Conservation (phyloP, 139 green algal genomes). For the Chlorokybus atmophyticus region DNA sequence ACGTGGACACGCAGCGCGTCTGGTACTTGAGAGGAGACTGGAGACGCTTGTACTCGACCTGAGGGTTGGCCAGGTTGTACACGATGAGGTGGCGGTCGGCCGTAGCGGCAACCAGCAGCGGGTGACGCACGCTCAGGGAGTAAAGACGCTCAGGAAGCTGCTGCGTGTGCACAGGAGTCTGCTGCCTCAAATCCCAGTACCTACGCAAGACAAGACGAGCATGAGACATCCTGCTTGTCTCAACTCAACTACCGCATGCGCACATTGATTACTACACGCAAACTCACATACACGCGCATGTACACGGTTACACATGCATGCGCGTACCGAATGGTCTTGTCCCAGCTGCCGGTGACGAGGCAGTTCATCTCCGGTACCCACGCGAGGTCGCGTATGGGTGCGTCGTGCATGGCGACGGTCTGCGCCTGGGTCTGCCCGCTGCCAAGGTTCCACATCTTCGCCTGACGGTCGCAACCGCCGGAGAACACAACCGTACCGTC, state of each 20-base stretch:
- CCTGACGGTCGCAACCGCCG: slow-evolving; percentile 77
- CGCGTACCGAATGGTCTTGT: slow-evolving; percentile 49
- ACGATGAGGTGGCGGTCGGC: slow-evolving; percentile 60
- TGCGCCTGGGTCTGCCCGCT: slow-evolving; percentile 60
- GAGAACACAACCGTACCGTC: slow-evolving; percentile 67
- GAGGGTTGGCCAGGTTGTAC: slow-evolving; percentile 51
- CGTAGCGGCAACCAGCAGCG: slow-evolving; percentile 58
- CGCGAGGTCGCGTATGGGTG: slow-evolving; percentile 53
- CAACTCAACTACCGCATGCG: no score
- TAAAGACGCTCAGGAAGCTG: slow-evolving; percentile 74
- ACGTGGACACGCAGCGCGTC: slow-evolving; percentile 73
- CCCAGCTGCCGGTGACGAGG: slow-evolving; percentile 68
- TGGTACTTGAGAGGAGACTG: slow-evolving; percentile 89
- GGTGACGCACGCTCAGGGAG: slow-evolving; percentile 63
- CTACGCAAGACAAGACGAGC: slow-evolving; percentile 1
- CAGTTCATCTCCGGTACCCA: slow-evolving; percentile 63
- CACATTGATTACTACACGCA: no score
- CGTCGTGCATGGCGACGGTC: slow-evolving; percentile 72
- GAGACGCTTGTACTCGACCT: slow-evolving; percentile 64
- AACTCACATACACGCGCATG: no score
- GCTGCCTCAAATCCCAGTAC: slow-evolving; percentile 54
- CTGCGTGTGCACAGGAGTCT: slow-evolving; percentile 51
- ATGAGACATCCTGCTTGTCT: no score
- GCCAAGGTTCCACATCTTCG: slow-evolving; percentile 82
- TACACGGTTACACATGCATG: no score